phyloP scores from a whole-genome alignment of 805 yeast species.

The Komagataella ulmi region DNA sequence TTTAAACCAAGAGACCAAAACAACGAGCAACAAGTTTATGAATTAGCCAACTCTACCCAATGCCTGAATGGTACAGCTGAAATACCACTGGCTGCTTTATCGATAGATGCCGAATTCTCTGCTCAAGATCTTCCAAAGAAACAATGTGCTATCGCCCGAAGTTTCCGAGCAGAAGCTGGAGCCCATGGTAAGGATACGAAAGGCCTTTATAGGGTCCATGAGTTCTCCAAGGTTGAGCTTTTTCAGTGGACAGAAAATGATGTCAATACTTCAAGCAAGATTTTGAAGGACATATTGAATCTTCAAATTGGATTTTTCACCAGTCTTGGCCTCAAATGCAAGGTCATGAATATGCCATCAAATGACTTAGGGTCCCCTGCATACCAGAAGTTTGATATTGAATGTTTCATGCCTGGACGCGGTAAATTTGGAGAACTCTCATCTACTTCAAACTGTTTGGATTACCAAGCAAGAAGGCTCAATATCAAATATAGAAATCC shows the following conservation, averaged over 20 bases:
- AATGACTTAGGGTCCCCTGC: slow-evolving; percentile 94
- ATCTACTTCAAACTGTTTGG: slow-evolving; percentile 85
- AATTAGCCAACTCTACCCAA: slow-evolving; percentile 32
- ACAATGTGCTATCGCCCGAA: slow-evolving; percentile 70
- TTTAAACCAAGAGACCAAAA: slow-evolving; percentile 86
- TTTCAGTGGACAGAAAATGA: slow-evolving; percentile 54
- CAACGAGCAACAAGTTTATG: slow-evolving; percentile 76
- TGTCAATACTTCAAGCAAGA: slow-evolving; percentile 21
- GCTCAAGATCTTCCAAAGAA: slow-evolving; percentile 33
- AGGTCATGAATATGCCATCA: slow-evolving; percentile 79
- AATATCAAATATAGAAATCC: slow-evolving; percentile 40
- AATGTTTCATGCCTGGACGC: slow-evolving; percentile 98
- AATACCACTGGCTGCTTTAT: slow-evolving; percentile 79
- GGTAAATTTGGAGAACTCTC: slow-evolving; percentile 73
- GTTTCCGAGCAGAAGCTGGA: slow-evolving; percentile 95
- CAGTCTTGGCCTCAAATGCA: slow-evolving; percentile 66
- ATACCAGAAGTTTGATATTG: slow-evolving; percentile 80
- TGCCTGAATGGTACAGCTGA: slow-evolving; percentile 93
- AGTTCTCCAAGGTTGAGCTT: slow-evolving; percentile 88
- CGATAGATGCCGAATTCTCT: slow-evolving; percentile 33
- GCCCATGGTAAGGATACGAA: slow-evolving; percentile 88
- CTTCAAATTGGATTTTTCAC: slow-evolving; percentile 54
- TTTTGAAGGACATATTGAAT: slow-evolving; percentile 44
- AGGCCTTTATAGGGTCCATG: slow-evolving; percentile 91
- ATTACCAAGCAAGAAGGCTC: slow-evolving; percentile 78